These are phyloP conservation scores for Lichtheimia ramosa DNA, from an alignment of 371 early-diverging fungal species.

Conservation along the genomic window DNA sequence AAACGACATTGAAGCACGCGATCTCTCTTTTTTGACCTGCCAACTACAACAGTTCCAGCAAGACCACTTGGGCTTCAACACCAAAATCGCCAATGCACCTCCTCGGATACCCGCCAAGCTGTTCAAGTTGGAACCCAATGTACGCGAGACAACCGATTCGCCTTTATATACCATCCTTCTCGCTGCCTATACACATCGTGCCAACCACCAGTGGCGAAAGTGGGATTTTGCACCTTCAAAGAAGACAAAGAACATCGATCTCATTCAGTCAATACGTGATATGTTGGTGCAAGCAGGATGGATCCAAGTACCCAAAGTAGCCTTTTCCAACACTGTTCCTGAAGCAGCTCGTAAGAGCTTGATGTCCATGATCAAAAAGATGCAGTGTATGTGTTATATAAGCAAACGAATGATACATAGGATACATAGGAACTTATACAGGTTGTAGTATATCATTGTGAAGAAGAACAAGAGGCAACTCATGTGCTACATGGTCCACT, in stretches of 20 bases:
- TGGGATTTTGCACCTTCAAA: constrained; percentile 58
- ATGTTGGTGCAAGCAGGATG: constrained; percentile 29
- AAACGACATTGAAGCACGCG: constrained; percentile 42
- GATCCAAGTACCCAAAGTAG: constrained; percentile 47
- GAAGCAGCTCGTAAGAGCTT: constrained; percentile 43
- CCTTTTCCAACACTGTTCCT: constrained; percentile 47
- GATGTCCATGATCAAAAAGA: constrained; percentile 28
- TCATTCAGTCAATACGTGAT: constrained; percentile 48
- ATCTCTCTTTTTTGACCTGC: constrained; percentile 55
- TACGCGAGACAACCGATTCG: constrained; percentile 21
- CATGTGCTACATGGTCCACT: constrained; percentile 61
- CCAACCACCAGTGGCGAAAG: constrained; percentile 41
- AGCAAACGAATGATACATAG: not conserved
- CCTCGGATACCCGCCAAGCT: constrained; percentile 63
- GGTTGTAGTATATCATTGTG: constrained; percentile 42
- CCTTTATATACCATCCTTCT: constrained; percentile 53
- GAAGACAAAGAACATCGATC: constrained; percentile 44
- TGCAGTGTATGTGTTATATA: constrained; percentile 45
- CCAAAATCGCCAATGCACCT: constrained; percentile 24
- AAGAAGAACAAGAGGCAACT: constrained; percentile 51
- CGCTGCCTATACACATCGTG: constrained; percentile 54
- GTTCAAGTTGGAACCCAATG: constrained; percentile 46
- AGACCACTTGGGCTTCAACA: constrained; percentile 53
- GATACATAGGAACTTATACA: not conserved
- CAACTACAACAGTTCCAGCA: constrained; percentile 69